Base-by-base conservation (phyloP, 2,329 filamentous ascomycete species). In the Aspergillus costaricaensis region DNA sequence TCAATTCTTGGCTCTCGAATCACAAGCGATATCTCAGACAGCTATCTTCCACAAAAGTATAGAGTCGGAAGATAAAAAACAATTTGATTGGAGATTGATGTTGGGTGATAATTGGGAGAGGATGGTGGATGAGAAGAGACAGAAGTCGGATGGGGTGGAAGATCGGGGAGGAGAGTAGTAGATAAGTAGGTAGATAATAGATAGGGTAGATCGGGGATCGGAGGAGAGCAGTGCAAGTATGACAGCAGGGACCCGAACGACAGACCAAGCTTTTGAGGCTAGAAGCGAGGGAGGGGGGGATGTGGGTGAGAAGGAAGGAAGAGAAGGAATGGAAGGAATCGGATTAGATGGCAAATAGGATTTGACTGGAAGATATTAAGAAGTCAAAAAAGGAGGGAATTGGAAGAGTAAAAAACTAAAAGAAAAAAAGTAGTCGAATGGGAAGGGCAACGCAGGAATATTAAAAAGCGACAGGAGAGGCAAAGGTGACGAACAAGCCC, bases 1-100 rank as follows among this genome's bases (percentile, higher is more conserved):
- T 23, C 4, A 12, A 49, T 25, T 14, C 44, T 49, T 36, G 32
- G 32, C 32, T 36, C 5, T 14, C 36, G 32, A 57, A 59, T 10
- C 38, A 7, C 38, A 7, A 54, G 44, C 53, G 50, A 58, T 51
- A 12, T 58, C 55, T 55, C 6, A 6, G 48, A 60, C 62, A 58
- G 60, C 54, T 63, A 61, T 68, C 62, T 70, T 66, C 65, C 62
- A 64, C 58, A 70, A 52, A 69, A 57, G 52, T 66, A 62, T 56
- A n/a, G 15, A 50, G 52, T 55, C 19, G 32, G 36, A 21, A 52
- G 32, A 27, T 23, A 14, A 32, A 23, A 49, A 19, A 12, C 43
- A 27, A 36, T 3, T 25, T 17, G 7, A 15, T 5, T 15, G 44
- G 36, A 39, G 43, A 54, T 25, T 38, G 36, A 21, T 14, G 49